These are phyloP conservation scores for Trapa bicornis DNA, from an alignment of 345 rosid species.

Conservation along the genomic window DNA sequence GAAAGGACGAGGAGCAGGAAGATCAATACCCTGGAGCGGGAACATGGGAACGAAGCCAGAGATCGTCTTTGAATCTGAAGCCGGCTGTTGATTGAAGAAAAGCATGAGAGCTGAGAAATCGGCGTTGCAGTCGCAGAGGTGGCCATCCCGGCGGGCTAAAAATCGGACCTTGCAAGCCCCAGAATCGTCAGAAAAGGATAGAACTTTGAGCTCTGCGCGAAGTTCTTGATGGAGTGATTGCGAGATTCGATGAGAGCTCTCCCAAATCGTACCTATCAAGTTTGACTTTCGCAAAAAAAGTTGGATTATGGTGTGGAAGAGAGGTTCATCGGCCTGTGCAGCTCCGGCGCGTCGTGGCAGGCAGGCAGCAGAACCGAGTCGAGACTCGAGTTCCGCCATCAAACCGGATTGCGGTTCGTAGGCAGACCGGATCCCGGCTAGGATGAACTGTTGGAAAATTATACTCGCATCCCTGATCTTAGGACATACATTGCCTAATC, in stretches of 20 bases:
- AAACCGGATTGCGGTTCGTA: too few relatives aligned
- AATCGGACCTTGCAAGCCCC: not conserved
- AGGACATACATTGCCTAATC: too few relatives aligned
- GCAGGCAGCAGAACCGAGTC: too few relatives aligned
- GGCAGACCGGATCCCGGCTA: too few relatives aligned
- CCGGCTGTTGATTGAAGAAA: slow-evolving; percentile 45
- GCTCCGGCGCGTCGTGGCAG: too few relatives aligned
- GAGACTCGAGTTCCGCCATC: too few relatives aligned
- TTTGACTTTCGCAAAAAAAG: not conserved
- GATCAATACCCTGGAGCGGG: slow-evolving; percentile 35
- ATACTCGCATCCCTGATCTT: too few relatives aligned
- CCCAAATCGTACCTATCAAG: not conserved
- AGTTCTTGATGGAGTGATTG: not conserved
- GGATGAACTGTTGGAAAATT: too few relatives aligned
- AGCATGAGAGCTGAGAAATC: slow-evolving; percentile 49
- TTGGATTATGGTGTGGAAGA: too few relatives aligned
- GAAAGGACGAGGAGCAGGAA: not conserved
- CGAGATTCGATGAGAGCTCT: not conserved
- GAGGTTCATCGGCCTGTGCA: too few relatives aligned
- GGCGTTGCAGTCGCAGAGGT: slow-evolving; percentile 19
- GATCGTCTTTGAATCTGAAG: slow-evolving; percentile 27
- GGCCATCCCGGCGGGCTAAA: slow-evolving; percentile 4
- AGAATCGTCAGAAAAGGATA: not conserved
- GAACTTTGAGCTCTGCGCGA: not conserved
- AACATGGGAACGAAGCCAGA: slow-evolving; percentile 11